Conservation (phyloP, 2,329 filamentous ascomycete species). For the Incumbomyces lentus region DNA sequence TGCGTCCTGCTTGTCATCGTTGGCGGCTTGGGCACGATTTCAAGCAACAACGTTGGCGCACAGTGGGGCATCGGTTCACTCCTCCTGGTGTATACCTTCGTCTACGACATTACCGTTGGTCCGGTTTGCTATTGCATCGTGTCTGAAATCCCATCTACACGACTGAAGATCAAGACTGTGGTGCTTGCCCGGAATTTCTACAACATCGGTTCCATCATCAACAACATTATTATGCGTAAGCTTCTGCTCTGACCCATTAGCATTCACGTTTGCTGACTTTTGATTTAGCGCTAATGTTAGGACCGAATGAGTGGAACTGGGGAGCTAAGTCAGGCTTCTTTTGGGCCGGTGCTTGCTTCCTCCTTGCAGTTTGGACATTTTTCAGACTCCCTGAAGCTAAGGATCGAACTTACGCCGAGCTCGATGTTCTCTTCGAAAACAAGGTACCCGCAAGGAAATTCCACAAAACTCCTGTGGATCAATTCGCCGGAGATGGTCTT, state of each 20-base stretch:
- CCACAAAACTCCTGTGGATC: slow-evolving; percentile 23
- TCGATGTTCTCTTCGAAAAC: slow-evolving; percentile 34
- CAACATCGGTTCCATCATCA: slow-evolving; percentile 37
- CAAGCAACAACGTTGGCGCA: slow-evolving; percentile 17
- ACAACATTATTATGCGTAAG: slow-evolving; percentile 26
- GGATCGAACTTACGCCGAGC: slow-evolving; percentile 29
- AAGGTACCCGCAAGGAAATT: slow-evolving; percentile 29
- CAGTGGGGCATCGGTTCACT: slow-evolving; percentile 33
- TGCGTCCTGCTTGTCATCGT: slow-evolving; percentile 23
- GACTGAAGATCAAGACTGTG: slow-evolving; percentile 45
- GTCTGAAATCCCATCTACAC: slow-evolving; percentile 43
- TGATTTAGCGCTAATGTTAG: slow-evolving; percentile 14
- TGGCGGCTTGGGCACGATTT: slow-evolving; percentile 18
- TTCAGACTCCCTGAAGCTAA: slow-evolving; percentile 35
- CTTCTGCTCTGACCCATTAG: no score
- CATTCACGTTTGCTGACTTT: no score
- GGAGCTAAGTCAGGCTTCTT: slow-evolving; percentile 28
- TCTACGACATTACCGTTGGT: slow-evolving; percentile 45
- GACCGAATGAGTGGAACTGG: slow-evolving; percentile 27
- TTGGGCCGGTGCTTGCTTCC: slow-evolving; percentile 27
- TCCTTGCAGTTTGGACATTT: slow-evolving; percentile 29
- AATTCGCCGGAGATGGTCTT: slow-evolving; percentile 8
- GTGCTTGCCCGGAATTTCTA: slow-evolving; percentile 42
- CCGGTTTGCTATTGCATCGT: slow-evolving; percentile 44
- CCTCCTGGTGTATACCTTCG: slow-evolving; percentile 43